A percentile compares a stretch with the other conserved stretches of the same genome.
Conservation (phyloP, 2,329 filamentous ascomycete genomes). For the Curvularia hawaiiensis region DNA sequence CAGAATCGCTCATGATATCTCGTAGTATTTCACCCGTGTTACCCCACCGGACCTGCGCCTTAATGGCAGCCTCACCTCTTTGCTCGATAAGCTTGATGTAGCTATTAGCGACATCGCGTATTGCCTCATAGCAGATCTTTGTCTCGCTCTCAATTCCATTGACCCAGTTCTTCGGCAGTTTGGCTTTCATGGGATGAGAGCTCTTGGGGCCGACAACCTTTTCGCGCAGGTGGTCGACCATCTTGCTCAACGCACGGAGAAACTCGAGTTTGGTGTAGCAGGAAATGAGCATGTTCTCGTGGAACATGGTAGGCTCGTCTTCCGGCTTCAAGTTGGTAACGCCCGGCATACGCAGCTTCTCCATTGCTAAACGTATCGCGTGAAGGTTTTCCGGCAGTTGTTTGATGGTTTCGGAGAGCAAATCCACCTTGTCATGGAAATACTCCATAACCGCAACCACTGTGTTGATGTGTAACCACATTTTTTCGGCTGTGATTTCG, state of each 20-base stretch:
- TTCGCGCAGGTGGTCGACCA: slow-evolving; percentile 22
- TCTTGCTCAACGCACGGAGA: slow-evolving; percentile 20
- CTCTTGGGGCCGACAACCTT: slow-evolving; percentile 25
- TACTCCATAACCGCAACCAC: not conserved
- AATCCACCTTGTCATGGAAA: not conserved
- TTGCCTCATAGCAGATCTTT: slow-evolving; percentile 19
- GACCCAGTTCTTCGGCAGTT: slow-evolving; percentile 24
- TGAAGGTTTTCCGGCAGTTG: slow-evolving; percentile 7
- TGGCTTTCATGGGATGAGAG: slow-evolving; percentile 20
- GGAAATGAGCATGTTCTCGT: slow-evolving; percentile 31
- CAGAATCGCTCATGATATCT: slow-evolving; percentile 27
- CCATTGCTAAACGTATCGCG: slow-evolving; percentile 18
- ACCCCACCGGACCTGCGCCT: slow-evolving; percentile 30
- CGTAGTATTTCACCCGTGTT: slow-evolving; percentile 30
- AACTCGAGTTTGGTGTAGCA: slow-evolving; percentile 34
- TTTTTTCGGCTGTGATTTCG: not conserved
- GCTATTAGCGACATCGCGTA: slow-evolving; percentile 20
- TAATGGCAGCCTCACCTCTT: slow-evolving; percentile 27
- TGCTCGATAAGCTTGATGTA: slow-evolving; percentile 30
- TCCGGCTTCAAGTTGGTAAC: slow-evolving; percentile 13
- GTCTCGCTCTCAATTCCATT: slow-evolving; percentile 16
- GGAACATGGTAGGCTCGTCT: slow-evolving; percentile 26
- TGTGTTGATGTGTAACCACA: slow-evolving; percentile 5
- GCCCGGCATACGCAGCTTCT: slow-evolving; percentile 15
- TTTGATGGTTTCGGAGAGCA: not conserved